Evolutionary conservation across 1,139 yeast genomes (phyloP).

Genomic region (Waltiozyma sp.): DNA sequence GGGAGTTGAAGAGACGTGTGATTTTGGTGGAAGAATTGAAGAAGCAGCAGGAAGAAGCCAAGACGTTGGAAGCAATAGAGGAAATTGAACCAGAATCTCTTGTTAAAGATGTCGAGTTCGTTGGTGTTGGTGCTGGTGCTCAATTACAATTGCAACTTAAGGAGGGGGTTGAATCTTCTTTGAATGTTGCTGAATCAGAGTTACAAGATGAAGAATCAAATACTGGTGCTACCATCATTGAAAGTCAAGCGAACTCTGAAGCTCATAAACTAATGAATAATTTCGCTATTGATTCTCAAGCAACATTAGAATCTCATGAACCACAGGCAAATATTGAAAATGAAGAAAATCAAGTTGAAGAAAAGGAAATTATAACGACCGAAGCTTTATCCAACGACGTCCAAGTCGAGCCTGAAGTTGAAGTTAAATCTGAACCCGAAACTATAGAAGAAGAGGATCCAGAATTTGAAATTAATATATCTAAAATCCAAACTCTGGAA

Average conservation of each 20-base stretch:
- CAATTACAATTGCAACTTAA: not conserved
- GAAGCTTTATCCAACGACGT: no score
- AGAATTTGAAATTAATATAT: conserved; percentile 22
- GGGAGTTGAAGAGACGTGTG: conserved; percentile 45
- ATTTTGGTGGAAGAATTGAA: conserved; percentile 24
- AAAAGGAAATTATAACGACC: not conserved
- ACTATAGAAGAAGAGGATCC: conserved; percentile 6
- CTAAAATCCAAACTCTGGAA: conserved; percentile 20
- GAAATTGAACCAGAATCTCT: not conserved
- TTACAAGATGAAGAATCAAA: no score
- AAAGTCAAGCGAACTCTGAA: no score
- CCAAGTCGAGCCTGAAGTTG: not conserved
- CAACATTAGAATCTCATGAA: not conserved
- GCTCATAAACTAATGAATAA: no score
- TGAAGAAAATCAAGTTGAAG: not conserved
- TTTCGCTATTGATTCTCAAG: no score
- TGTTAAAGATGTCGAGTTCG: not conserved
- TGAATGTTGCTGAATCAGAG: no score
- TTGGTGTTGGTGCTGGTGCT: not conserved
- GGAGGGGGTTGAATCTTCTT: not conserved
- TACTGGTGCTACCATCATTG: no score
- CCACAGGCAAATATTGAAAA: not conserved
- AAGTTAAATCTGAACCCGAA: no score
- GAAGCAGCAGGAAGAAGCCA: conserved; percentile 20
- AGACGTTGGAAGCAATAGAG: conserved; percentile 1